These are phyloP conservation scores for Dipteronia dyeriana DNA, from an alignment of 345 rosid species.

Conservation along the genomic window DNA sequence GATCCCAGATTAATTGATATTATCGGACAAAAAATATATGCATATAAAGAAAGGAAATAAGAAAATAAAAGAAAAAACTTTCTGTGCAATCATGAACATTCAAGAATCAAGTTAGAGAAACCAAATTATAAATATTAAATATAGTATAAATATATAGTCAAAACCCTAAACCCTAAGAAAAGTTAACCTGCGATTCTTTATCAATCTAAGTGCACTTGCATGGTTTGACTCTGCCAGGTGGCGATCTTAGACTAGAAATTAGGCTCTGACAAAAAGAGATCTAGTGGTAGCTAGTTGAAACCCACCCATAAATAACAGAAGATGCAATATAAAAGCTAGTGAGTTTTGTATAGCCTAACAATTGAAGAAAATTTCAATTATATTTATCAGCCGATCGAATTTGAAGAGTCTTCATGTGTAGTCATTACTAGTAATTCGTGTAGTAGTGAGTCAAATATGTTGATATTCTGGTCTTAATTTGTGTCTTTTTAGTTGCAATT, in stretches of 20 bases:
- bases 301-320: constrained; percentile 12
- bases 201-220: constrained; percentile 6
- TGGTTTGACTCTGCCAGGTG: constrained; percentile 21
- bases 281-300: constrained; percentile 23
- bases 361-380: not conserved
- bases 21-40: too few relatives aligned
- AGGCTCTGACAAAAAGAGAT: not conserved
- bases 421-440: not conserved
- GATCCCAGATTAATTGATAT: too few relatives aligned
- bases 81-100: not conserved
- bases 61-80: not conserved
- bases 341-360: constrained; percentile 26
- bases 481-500: not conserved
- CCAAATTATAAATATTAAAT: not conserved
- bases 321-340: too few relatives aligned
- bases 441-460: not conserved
- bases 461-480: constrained; percentile 22
- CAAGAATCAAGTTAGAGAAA: not conserved
- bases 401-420: constrained; percentile 10
- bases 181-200: constrained; percentile 20
- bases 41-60: not conserved
- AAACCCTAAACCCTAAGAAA: constrained; percentile 27
- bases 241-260: constrained; percentile 21
- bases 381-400: not conserved
- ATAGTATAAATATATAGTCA: not conserved